phyloP scores from a whole-genome alignment of 2,329 filamentous ascomycete species.

The Cladorrhinum sp. region DNA sequence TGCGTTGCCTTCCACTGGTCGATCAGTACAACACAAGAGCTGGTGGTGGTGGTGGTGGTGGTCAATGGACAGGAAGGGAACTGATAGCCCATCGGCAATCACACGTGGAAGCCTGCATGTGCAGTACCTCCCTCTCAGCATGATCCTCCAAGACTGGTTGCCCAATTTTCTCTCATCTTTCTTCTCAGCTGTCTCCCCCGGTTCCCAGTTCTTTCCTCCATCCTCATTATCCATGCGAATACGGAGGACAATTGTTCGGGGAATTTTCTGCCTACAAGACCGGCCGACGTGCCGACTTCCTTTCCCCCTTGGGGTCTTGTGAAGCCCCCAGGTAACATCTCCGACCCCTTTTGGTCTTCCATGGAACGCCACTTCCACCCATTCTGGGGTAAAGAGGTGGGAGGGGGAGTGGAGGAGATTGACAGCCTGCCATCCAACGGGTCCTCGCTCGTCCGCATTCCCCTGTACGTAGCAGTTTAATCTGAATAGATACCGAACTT shows the following conservation, averaged over 20 bases:
- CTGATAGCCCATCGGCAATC: background rate
- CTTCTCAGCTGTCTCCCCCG: background rate
- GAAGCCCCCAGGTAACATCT: background rate
- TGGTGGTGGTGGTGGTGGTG: background rate
- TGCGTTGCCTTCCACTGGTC: background rate
- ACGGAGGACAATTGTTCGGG: background rate
- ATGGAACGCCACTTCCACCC: background rate
- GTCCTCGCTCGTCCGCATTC: constrained; percentile 1
- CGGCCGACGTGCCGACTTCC: background rate
- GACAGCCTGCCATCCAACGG: background rate
- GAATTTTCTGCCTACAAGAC: background rate
- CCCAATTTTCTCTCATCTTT: background rate
- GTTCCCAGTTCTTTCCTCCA: background rate
- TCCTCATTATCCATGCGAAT: background rate
- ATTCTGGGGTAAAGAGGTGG: background rate
- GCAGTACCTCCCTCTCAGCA: background rate
- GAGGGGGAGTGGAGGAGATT: background rate
- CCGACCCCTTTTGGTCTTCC: background rate
- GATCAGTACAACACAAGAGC: background rate
- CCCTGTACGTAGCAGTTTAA: constrained; percentile 9
- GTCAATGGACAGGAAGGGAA: background rate
- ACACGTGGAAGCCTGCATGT: background rate
- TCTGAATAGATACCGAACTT: constrained; percentile 5
- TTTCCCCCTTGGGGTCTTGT: background rate
- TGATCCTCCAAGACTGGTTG: background rate